Percentiles rank a stretch among this genome's conserved stretches.
Evolutionary conservation across 495 filamentous ascomycete species (phyloP).

Genomic region (Ramalina intermedia): DNA sequence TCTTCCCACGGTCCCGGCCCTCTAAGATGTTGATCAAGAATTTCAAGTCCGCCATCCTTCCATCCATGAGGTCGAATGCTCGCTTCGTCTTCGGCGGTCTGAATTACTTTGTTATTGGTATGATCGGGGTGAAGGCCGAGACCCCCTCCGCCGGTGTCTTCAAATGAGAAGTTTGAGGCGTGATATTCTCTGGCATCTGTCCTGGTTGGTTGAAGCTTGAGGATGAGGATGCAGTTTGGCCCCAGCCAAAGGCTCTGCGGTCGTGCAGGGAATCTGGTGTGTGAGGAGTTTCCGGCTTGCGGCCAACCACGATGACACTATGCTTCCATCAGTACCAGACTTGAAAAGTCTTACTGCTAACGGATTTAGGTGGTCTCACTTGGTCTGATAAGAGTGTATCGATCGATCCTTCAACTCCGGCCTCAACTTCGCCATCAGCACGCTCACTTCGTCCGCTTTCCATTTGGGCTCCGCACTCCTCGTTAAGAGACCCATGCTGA

Average conservation of each 20-base stretch:
- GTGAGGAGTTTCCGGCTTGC: conserved; percentile 9
- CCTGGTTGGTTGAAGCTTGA: too few species aligned
- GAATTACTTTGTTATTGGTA: too few species aligned
- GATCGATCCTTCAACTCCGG: conserved; percentile 18
- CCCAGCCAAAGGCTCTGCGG: conserved; percentile 1
- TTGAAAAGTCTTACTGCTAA: background rate
- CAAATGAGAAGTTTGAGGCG: too few species aligned
- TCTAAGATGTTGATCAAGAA: too few species aligned
- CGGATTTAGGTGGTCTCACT: conserved; percentile 3
- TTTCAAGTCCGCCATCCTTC: too few species aligned
- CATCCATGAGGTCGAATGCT: too few species aligned
- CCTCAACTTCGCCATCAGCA: conserved; percentile 17
- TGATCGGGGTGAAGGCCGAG: too few species aligned
- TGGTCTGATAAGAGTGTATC: conserved; percentile 18
- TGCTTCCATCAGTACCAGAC: background rate
- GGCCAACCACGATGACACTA: conserved; percentile 10
- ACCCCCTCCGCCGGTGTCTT: too few species aligned
- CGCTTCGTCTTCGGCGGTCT: too few species aligned
- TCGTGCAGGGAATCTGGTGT: background rate
- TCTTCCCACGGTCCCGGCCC: too few species aligned
- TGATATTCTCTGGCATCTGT: too few species aligned
- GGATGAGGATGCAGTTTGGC: too few species aligned
- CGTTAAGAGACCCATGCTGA: conserved; percentile 20
- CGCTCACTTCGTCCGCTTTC: conserved; percentile 20
- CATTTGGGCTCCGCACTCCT: conserved; percentile 14